Base-by-base conservation (phyloP, 768 basidiomycete genomes). In the Russula foetens region DNA sequence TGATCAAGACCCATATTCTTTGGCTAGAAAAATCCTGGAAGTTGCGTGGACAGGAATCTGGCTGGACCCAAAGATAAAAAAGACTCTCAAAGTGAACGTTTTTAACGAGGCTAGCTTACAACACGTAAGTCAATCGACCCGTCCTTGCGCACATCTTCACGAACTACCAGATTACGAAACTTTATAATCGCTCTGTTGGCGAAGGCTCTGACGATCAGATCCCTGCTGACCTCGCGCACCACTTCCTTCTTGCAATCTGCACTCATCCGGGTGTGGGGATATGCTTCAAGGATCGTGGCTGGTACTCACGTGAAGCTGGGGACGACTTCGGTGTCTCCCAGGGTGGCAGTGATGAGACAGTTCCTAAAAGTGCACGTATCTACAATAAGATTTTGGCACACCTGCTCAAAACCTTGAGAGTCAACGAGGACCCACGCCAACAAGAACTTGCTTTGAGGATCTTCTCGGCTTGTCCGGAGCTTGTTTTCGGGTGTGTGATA, bases 271-370 rank as follows among this genome's bases (percentile, higher is more conserved):
- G 94, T 0, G 73, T 77, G 14, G 94, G 94, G 0, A 77, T 97
- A 15, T 98, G 94, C 68, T 97, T 96, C 74, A 83, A 76, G 53
- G 92, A 95, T 67, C 79, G 82, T 8, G 94, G 94, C 2, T 98
- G 94, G 94, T 98, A 97, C 66, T 84, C 84, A 4, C 84, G 90
- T 2, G 86, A 87, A 62, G 69, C 71, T 2, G 79, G 79, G 19
- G 73, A 71, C 19, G 78, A 78, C 11, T 72, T 73, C 1, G 72
- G 72, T n/a, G 58, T 59, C 33, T 54, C 63, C 0, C 54, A 64
- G 2, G 72, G 76, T 9, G 75, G 72, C 26, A 80, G 79, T 0
- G 75, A 76, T 24, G 72, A 73, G 0, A 67, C 66, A 1, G 67
- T 63, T 52, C 65, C 69, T 29, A 75, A 71, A 66, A 72, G 74